phyloP scores from a whole-genome alignment of 1,284 basidiomycete species.

The Takashimella koratensis region DNA sequence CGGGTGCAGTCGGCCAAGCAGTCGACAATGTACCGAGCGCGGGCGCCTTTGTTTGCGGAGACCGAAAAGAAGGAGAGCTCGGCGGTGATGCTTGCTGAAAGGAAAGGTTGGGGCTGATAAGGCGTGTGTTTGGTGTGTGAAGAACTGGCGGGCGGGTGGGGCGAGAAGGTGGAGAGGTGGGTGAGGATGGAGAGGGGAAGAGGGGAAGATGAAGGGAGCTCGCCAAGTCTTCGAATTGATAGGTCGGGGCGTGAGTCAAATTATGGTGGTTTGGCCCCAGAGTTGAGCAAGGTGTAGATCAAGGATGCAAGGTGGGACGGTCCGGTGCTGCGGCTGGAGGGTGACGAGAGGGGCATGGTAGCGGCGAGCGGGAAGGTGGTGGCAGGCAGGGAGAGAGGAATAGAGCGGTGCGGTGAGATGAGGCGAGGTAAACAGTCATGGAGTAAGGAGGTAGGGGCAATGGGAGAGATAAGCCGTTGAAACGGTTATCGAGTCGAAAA shows the following conservation, averaged over 20 bases:
- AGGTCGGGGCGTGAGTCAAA: slow-evolving; percentile 19
- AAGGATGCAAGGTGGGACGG: slow-evolving; percentile 40
- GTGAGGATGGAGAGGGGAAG: slow-evolving; percentile 3
- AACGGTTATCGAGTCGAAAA: too few relatives aligned
- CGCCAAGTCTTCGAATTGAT: slow-evolving; percentile 1
- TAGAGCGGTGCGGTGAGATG: slow-evolving; percentile 2
- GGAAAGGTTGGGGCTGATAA: too few relatives aligned
- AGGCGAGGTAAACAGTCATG: neutral
- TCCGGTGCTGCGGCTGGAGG: slow-evolving; percentile 32
- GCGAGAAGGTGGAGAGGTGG: too few relatives aligned
- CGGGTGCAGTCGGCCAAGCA: too few relatives aligned
- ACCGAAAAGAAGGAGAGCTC: too few relatives aligned
- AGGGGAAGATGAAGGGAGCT: slow-evolving; percentile 10
- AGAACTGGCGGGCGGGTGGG: too few relatives aligned
- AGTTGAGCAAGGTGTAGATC: slow-evolving; percentile 43
- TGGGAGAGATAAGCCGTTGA: neutral
- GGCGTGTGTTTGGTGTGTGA: too few relatives aligned
- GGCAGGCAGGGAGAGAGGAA: slow-evolving; percentile 1
- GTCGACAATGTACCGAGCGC: too few relatives aligned
- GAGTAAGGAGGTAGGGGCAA: neutral
- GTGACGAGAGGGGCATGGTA: neutral
- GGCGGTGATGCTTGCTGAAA: too few relatives aligned
- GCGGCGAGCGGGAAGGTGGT: neutral
- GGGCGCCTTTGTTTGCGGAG: too few relatives aligned
- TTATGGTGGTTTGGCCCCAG: slow-evolving; percentile 48